Evolutionary conservation across 1,139 yeast species (phyloP).

Genomic region (Yamadazyma membranifaciens): DNA sequence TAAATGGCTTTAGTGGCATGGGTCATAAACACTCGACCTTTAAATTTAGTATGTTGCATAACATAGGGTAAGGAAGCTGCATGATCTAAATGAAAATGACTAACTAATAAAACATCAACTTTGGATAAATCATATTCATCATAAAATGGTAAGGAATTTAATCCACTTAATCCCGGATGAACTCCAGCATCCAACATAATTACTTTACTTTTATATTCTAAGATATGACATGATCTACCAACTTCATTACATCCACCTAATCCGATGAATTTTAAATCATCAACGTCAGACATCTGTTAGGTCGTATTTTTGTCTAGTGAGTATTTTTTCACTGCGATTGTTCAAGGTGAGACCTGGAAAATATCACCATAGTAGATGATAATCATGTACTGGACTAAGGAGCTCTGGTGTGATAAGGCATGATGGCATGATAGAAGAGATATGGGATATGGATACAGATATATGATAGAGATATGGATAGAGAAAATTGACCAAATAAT

Average conservation of each 20-base stretch:
- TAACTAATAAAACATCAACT: conserved; percentile 80
- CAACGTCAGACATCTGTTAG: conserved; percentile 18
- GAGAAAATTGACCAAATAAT: not conserved
- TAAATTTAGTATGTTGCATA: conserved; percentile 93
- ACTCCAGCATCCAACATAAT: conserved; percentile 98
- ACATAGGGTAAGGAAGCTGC: conserved; percentile 98
- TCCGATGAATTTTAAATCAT: conserved; percentile 72
- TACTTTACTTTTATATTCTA: conserved; percentile 92
- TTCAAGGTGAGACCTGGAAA: not conserved
- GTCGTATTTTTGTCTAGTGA: not conserved
- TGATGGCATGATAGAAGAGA: not conserved
- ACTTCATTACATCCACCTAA: conserved; percentile 99
- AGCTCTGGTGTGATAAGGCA: too few species aligned
- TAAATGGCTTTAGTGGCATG: conserved; percentile 98
- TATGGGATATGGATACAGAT: not conserved
- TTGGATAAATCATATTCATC: conserved; percentile 90
- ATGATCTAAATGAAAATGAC: conserved; percentile 96
- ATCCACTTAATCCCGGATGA: conserved; percentile 92
- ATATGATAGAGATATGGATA: not conserved
- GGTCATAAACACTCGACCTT: conserved; percentile 96
- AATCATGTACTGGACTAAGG: too few species aligned
- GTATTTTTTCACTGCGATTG: conserved; percentile 1
- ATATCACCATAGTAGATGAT: too few species aligned
- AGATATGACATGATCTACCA: conserved; percentile 91
- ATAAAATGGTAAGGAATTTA: conserved; percentile 88